Base-by-base conservation (phyloP, 1,284 basidiomycete genomes). In the Melampsora americana region DNA sequence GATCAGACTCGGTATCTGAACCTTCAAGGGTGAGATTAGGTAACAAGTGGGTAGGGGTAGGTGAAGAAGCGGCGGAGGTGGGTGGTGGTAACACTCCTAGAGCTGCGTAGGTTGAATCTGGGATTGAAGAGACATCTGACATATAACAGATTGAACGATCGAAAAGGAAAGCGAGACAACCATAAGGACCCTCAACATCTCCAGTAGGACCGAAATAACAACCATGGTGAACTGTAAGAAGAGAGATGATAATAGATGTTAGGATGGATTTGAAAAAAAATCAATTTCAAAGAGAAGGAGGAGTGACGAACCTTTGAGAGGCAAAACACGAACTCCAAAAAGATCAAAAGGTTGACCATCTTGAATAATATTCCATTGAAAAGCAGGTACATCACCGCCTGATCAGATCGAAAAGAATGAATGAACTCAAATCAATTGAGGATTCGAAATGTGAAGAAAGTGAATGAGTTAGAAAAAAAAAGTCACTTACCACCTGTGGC, bases 301-400 rank as follows among this genome's bases (percentile, higher is more conserved):
- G 23, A 61, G 67, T 68, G 14, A 80, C 86, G 78, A 77, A 88
- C 89, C 89, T 79, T 85, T 84, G 79, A 92, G 87, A 4, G 91
- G 90, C 5, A 86, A 88, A 30, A 92, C 83, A 44, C 82, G 81
- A 74, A 91, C 85, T 12, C 87, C 89, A 5, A 84, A 85, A 42
- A 92, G 86, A 74, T 89, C 86, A 78, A 92, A 90, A 1, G 88
- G 85, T 32, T 86, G 83, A 59, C 85, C 85, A 76, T 90, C 87
- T 60, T 87, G 85, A 79, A 92, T 88, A 69, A 91, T 87, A 79
- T 92, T 90, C 89, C 90, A 92, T 79, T 87, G 86, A 81, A 92
- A 91, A 78, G 89, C 87, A 4, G 90, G 90, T 32, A 91, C 88
- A 90, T 91, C 72, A 1, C 72, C 72, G 46, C 72, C 72, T 75